These are phyloP conservation scores for Diplodia seriata DNA, from an alignment of 2,329 filamentous ascomycete species.

Conservation along the genomic window DNA sequence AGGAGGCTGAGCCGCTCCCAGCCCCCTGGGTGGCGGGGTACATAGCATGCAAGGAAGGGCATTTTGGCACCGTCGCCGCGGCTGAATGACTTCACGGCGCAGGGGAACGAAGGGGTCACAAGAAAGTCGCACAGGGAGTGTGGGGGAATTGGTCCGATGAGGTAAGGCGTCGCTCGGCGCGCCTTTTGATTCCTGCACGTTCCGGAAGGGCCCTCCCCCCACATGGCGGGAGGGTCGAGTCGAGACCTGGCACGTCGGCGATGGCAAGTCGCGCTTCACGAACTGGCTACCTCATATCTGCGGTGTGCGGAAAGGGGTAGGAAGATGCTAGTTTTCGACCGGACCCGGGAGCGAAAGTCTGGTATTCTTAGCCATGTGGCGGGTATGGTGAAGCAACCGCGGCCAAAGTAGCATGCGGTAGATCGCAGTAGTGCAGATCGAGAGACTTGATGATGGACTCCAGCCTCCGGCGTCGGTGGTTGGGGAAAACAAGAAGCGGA, in stretches of 20 bases:
- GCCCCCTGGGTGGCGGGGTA: background rate
- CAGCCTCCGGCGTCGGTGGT: background rate
- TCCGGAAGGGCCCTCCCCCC: background rate
- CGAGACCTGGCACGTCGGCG: background rate
- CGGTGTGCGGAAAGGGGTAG: background rate
- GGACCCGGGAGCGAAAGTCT: background rate
- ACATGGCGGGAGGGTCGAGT: background rate
- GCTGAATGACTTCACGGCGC: background rate
- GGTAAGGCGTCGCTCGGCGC: background rate
- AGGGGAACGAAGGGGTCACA: background rate
- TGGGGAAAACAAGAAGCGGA: background rate
- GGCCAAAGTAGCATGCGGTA: too few species aligned
- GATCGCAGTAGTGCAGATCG: background rate
- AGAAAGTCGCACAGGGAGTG: background rate
- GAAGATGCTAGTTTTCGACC: background rate
- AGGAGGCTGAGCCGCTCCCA: background rate
- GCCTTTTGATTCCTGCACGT: background rate
- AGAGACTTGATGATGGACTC: background rate
- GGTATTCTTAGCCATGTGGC: background rate
- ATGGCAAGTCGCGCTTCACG: background rate
- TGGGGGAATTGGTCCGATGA: background rate
- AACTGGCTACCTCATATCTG: too few species aligned
- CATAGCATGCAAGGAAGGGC: background rate
- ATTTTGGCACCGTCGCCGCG: background rate
- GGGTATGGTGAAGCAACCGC: background rate